Percentiles rank a stretch among this genome's conserved stretches.
These are phyloP conservation scores for Malus sieversii DNA, from an alignment of 306 rosid genomes.

Conservation along the genomic window DNA sequence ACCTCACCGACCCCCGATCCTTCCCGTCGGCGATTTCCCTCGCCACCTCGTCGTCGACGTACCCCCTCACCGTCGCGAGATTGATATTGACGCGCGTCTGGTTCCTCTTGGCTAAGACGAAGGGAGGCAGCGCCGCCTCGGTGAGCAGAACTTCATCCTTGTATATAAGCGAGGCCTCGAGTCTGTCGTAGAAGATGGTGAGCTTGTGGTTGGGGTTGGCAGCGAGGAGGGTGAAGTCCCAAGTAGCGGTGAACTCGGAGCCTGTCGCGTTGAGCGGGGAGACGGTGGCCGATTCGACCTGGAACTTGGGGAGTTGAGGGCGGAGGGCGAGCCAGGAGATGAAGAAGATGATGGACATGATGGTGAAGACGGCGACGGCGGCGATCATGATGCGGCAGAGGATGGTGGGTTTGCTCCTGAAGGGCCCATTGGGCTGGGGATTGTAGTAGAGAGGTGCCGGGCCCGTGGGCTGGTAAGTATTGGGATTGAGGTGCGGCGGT, in stretches of 20 bases:
- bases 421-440: not conserved
- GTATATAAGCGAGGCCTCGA: slow-evolving; percentile 8
- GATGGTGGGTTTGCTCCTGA: not conserved
- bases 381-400: slow-evolving; percentile 1
- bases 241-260: slow-evolving; percentile 13
- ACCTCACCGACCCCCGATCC: slow-evolving; percentile 8
- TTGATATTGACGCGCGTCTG: slow-evolving; percentile 3
- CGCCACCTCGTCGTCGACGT: not conserved
- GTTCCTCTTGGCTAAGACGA: not conserved
- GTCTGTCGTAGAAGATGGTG: slow-evolving; percentile 1
- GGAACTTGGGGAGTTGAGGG: slow-evolving; percentile 17
- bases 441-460: not conserved
- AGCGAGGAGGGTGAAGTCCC: slow-evolving; percentile 18
- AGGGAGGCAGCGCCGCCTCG: slow-evolving; percentile 1
- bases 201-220: slow-evolving; percentile 18
- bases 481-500: not conserved
- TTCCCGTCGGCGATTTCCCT: slow-evolving; percentile 4
- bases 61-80: not conserved
- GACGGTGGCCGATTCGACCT: slow-evolving; percentile 22
- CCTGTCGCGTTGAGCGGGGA: slow-evolving; percentile 1
- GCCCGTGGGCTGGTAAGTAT: not conserved
- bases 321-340: slow-evolving; percentile 7
- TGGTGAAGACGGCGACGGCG: not conserved
- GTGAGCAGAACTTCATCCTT: not conserved
- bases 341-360: not conserved